Conservation (phyloP, 176 grass and related monocot genomes). For the Thalia dealbata region DNA sequence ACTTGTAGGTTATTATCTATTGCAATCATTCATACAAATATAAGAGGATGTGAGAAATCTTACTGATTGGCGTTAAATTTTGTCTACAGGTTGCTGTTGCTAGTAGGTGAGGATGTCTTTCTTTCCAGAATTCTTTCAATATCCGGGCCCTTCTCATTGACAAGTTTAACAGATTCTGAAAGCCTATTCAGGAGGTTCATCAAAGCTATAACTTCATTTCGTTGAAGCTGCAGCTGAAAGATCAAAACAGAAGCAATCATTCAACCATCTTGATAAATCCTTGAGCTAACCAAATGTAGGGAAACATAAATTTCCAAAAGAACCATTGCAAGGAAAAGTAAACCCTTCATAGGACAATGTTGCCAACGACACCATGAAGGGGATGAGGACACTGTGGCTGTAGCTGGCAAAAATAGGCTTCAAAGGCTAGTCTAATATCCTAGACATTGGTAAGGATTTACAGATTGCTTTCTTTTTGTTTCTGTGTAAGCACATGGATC, state of each 20-base stretch:
- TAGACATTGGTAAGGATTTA: no score
- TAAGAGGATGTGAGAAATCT: not conserved
- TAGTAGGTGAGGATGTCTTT: not conserved
- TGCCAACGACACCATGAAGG: no score
- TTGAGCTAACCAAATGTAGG: not conserved
- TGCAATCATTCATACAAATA: not conserved
- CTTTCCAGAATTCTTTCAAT: slow-evolving; percentile 1
- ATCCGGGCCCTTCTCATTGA: slow-evolving; percentile 55
- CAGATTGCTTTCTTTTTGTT: no score
- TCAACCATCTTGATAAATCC: not conserved
- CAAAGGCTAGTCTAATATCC: no score
- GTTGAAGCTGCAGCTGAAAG: slow-evolving; percentile 78
- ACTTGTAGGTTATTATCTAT: not conserved
- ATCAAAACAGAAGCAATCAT: not conserved
- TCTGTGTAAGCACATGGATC: no score
- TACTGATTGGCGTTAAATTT: not conserved
- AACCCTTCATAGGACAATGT: no score
- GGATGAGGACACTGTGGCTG: no score
- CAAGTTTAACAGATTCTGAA: slow-evolving; percentile 90
- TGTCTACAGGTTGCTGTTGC: not conserved
- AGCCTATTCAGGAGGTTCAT: slow-evolving; percentile 87
- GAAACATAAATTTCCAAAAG: not conserved
- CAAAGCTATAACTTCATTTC: slow-evolving; percentile 93
- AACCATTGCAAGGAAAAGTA: no score
- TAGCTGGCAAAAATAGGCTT: no score